phyloP scores from a whole-genome alignment of 306 rosid species.

The Purshia tridentata region DNA sequence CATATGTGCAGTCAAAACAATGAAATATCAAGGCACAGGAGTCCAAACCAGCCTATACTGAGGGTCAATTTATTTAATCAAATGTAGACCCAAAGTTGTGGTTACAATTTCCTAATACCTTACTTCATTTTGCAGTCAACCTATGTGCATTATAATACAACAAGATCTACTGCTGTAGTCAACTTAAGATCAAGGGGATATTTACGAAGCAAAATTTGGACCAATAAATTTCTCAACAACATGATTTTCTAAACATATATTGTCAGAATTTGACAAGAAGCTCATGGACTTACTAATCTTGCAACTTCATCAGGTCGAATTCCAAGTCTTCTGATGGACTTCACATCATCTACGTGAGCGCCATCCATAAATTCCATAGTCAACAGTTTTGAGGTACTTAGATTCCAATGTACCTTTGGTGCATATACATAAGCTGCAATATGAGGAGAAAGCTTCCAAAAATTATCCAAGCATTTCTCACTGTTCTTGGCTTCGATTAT shows the following conservation, averaged over 20 bases:
- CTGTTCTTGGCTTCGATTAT: conserved; percentile 83
- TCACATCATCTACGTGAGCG: conserved; percentile 73
- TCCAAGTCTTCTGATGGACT: conserved; percentile 61
- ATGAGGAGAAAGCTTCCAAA: conserved; percentile 83
- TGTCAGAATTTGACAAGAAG: conserved; percentile 12
- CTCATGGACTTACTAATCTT: conserved; percentile 57
- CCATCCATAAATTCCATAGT: conserved; percentile 98
- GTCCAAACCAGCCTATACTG: neutral
- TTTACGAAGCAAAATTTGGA: neutral
- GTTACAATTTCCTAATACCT: neutral
- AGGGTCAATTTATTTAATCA: neutral
- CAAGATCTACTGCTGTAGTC: neutral
- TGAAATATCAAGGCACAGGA: neutral
- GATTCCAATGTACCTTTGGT: conserved; percentile 79
- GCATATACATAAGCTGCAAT: conserved; percentile 80
- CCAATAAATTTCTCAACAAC: neutral
- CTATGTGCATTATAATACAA: neutral
- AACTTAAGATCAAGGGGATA: conserved; percentile 10
- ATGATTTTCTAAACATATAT: neutral
- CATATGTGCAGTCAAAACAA: conserved; percentile 16
- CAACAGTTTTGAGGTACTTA: conserved; percentile 82
- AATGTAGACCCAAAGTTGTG: neutral
- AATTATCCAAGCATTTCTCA: conserved; percentile 84
- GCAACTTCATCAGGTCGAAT: conserved; percentile 78
- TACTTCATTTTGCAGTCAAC: neutral